Evolutionary conservation across 345 rosid species (phyloP).

Genomic region (Populus ilicifolia): DNA sequence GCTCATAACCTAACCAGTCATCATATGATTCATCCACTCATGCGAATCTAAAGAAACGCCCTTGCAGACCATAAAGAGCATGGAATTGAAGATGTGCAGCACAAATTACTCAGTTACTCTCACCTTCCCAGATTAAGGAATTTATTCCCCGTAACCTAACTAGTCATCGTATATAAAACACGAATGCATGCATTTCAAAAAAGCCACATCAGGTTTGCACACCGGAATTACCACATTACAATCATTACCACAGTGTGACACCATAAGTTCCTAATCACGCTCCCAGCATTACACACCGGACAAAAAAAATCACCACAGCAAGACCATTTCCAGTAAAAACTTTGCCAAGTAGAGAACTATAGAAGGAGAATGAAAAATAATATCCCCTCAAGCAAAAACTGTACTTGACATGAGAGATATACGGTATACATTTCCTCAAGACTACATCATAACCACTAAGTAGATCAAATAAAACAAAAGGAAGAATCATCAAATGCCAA

Average conservation of each 20-base stretch:
- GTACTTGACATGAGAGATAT: not conserved
- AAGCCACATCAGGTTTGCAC: not conserved
- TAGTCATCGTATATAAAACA: not conserved
- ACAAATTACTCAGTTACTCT: no score
- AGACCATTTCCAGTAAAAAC: not conserved
- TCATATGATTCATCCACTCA: not conserved
- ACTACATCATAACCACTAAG: not conserved
- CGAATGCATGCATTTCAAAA: not conserved
- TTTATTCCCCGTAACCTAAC: not conserved
- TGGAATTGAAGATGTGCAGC: not conserved
- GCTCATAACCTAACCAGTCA: not conserved
- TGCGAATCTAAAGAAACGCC: not conserved
- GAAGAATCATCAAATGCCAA: not conserved
- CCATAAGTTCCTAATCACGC: not conserved
- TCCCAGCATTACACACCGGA: not conserved
- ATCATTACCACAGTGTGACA: not conserved
- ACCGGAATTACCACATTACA: not conserved
- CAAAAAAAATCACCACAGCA: not conserved
- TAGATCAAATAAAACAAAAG: not conserved
- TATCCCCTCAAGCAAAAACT: not conserved
- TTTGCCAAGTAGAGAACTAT: not conserved
- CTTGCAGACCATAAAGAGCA: not conserved
- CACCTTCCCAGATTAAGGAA: not conserved
- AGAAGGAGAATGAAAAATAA: not conserved
- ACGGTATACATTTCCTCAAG: not conserved